Conservation (phyloP, 345 rosid species). For the Gossypium herbaceum region DNA sequence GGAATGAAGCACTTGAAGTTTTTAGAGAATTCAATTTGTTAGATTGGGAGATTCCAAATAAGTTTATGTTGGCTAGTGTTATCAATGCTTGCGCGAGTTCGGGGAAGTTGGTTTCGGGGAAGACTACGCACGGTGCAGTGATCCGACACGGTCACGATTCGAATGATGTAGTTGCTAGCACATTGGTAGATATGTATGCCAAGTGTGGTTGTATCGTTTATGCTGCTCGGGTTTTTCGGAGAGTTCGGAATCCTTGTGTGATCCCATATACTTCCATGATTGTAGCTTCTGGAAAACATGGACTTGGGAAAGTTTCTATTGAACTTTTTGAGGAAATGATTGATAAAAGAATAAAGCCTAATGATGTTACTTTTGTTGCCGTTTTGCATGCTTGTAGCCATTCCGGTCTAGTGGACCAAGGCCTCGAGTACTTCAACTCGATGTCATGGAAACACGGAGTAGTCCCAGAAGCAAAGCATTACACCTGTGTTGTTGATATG, state of each 20-base stretch:
- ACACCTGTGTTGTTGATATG: constrained; percentile 78
- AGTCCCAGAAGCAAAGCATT: constrained; percentile 56
- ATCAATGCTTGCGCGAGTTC: constrained; percentile 66
- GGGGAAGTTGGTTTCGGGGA: constrained; percentile 59
- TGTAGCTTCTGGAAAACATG: constrained; percentile 49
- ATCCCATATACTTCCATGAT: constrained; percentile 74
- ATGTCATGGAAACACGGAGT: constrained; percentile 52
- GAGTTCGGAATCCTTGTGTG: constrained; percentile 48
- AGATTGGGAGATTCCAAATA: constrained; percentile 36
- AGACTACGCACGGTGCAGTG: constrained; percentile 57
- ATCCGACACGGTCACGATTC: constrained; percentile 39
- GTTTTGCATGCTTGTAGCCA: constrained; percentile 82
- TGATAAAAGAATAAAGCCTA: constrained; percentile 52
- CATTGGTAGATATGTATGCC: constrained; percentile 81
- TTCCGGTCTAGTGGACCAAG: constrained; percentile 67
- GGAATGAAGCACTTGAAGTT: constrained; percentile 54
- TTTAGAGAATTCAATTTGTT: constrained; percentile 44
- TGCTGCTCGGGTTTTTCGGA: constrained; percentile 50
- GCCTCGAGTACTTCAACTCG: constrained; percentile 42
- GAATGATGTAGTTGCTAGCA: constrained; percentile 52
- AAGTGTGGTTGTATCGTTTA: constrained; percentile 63
- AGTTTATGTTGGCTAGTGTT: constrained; percentile 66
- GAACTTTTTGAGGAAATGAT: constrained; percentile 55
- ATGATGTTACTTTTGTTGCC: constrained; percentile 61
- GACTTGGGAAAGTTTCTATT: constrained; percentile 47